Evolutionary conservation across 495 filamentous ascomycete genomes (phyloP), one percentile per base, ranked within the genome.

Genomic region (Penicillium chermesinum): DNA sequence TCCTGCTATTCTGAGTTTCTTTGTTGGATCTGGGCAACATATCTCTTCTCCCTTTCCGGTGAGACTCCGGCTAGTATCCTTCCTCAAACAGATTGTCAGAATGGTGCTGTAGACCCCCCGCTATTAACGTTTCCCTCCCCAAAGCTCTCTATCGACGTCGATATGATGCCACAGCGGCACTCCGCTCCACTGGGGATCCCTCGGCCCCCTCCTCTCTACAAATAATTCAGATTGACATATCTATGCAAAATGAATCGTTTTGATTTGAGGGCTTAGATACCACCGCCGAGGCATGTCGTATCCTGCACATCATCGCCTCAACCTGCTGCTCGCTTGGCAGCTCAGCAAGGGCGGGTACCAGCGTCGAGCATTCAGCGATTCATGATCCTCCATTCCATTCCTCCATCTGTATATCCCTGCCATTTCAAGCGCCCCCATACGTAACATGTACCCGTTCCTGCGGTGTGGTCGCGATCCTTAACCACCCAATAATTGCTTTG

Each of bases 261-360:
- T n/a, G n/a, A n/a, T n/a, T n/a, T n/a, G n/a, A n/a, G n/a, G n/a
- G n/a, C n/a, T n/a, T n/a, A n/a, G n/a, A n/a, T n/a, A n/a, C n/a
- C n/a, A n/a, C n/a, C n/a, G n/a, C n/a, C n/a, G n/a, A n/a, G n/a
- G n/a, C 25, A 30, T 30, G 25, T 4, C 25, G 25, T 30, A 30
- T 10, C 25, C 25, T 10, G 25, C 10, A 30, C 25, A 30, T 30
- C 25, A 30, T 30, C 25, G 25, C 25, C 18, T 32, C 38, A 12
- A 5, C 12, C 25, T 7, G 13, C 1, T 33, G 14, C n/a, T 18
- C 22, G 7, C 34, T 17, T 37, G 19, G 44, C 50, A 42, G n/a
- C n/a, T 15, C 58, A 58, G 59, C 43, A 61, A 58, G 58, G 52
- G 55, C 42, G 48, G 47, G 37, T 44, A 46, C 33, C 7, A 49